phyloP scores from a whole-genome alignment of 768 basidiomycete species.

The Peribolospora kevripleyi region DNA sequence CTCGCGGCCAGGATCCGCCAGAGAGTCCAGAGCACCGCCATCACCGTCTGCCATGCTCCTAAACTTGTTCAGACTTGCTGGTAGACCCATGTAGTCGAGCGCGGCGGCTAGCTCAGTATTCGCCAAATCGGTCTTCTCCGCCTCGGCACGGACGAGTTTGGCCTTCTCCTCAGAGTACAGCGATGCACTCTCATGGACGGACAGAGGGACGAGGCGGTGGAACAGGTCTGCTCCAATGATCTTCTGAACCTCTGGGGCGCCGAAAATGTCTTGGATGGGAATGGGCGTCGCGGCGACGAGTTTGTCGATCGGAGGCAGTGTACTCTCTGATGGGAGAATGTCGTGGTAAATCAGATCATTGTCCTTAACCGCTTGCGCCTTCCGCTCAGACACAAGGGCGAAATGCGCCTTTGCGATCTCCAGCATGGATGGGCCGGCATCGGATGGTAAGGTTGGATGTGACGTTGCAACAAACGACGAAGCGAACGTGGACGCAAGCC shows the following conservation, averaged over 20 bases:
- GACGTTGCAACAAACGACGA: conserved; percentile 23
- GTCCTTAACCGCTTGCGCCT: conserved; percentile 52
- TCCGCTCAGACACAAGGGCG: conserved; percentile 48
- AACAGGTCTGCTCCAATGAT: conserved; percentile 86
- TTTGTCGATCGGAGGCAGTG: conserved; percentile 61
- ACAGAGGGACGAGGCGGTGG: conserved; percentile 58
- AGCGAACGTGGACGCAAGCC: conserved; percentile 41
- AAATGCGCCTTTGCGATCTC: conserved; percentile 68
- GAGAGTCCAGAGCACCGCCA: conserved; percentile 1
- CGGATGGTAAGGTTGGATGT: conserved; percentile 53
- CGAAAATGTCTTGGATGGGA: conserved; percentile 83
- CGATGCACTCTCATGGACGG: conserved; percentile 83
- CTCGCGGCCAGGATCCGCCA: conserved; percentile 25
- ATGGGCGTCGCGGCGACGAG: conserved; percentile 54
- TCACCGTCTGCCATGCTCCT: conserved; percentile 39
- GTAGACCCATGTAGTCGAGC: conserved; percentile 58
- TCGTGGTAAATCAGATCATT: conserved; percentile 97
- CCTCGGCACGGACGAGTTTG: conserved; percentile 67
- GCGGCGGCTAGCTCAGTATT: conserved; percentile 57
- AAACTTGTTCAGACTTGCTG: conserved; percentile 41
- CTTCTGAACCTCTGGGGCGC: conserved; percentile 71
- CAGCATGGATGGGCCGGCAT: conserved; percentile 50
- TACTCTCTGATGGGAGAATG: conserved; percentile 50
- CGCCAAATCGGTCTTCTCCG: conserved; percentile 59
- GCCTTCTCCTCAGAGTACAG: conserved; percentile 98